Conservation (phyloP, 2,329 filamentous ascomycete species). For the Alternaria novae-zelandiae region DNA sequence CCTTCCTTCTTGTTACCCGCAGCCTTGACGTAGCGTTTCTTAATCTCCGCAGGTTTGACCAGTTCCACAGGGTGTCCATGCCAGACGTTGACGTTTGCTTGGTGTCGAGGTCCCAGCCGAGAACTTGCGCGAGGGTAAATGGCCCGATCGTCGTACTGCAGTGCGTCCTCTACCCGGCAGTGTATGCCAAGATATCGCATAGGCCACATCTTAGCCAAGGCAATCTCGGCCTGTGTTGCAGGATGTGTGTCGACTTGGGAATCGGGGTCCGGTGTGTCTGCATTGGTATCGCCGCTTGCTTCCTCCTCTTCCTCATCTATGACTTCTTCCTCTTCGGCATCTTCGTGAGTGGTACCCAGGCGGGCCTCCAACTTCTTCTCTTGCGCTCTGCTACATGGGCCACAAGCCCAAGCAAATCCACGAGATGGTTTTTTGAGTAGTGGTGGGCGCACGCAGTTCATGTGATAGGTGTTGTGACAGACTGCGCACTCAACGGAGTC, state of each 20-base stretch:
- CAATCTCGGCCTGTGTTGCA: constrained; percentile 83
- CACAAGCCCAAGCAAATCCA: constrained; percentile 98
- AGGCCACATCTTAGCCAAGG: constrained; percentile 93
- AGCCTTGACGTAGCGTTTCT: constrained; percentile 72
- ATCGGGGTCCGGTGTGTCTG: constrained; percentile 55
- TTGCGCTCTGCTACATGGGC: constrained; percentile 92
- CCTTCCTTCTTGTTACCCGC: constrained; percentile 73
- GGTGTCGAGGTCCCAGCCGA: constrained; percentile 86
- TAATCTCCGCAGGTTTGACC: constrained; percentile 85
- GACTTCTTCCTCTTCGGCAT: constrained; percentile 69
- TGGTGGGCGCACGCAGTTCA: constrained; percentile 94
- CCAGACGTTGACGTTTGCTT: constrained; percentile 86
- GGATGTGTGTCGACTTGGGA: constrained; percentile 64
- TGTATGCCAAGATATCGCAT: constrained; percentile 96
- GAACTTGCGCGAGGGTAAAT: constrained; percentile 97
- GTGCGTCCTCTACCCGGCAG: constrained; percentile 90
- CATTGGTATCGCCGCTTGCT: constrained; percentile 68
- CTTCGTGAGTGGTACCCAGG: constrained; percentile 60
- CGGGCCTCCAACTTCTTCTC: constrained; percentile 90
- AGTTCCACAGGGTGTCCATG: constrained; percentile 86
- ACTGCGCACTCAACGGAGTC: constrained; percentile 98
- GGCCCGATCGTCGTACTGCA: constrained; percentile 91
- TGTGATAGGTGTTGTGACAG: constrained; percentile 94
- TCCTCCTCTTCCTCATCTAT: constrained; percentile 74
- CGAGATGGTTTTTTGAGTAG: constrained; percentile 94